Conservation (phyloP, 495 filamentous ascomycete species). For the Lentithecium fluviatile region DNA sequence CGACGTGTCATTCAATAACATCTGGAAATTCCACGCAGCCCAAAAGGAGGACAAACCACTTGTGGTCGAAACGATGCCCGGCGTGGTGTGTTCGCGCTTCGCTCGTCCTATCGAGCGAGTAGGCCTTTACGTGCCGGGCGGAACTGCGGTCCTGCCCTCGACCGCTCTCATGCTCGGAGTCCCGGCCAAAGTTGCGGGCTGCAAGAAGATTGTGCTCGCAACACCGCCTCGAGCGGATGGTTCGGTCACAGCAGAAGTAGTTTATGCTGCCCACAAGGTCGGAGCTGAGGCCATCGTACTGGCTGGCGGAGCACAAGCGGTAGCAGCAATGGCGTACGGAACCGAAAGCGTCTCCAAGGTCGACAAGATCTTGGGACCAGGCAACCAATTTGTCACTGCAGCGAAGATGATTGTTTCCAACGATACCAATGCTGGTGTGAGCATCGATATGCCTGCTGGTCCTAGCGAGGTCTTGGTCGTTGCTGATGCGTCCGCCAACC, state of each 20-base stretch:
- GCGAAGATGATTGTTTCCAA: constrained; percentile 97
- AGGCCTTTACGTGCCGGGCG: constrained; percentile 91
- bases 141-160: constrained; percentile 91
- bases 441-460: constrained; percentile 98
- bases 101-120: constrained; percentile 89
- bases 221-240: constrained; percentile 89
- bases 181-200: constrained; percentile 96
- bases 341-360: constrained; percentile 87
- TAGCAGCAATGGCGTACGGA: constrained; percentile 83
- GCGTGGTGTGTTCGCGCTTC: constrained; percentile 91
- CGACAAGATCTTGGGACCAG: constrained; percentile 96
- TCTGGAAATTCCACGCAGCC: constrained; percentile 86
- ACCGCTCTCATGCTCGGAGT: constrained; percentile 98
- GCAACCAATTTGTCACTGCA: constrained; percentile 97
- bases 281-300: constrained; percentile 93
- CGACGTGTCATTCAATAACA: constrained; percentile 89
- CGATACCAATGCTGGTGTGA: constrained; percentile 89
- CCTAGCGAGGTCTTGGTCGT: constrained; percentile 95
- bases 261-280: constrained; percentile 96
- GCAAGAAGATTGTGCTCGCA: constrained; percentile 88
- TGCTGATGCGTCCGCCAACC: constrained; percentile 86
- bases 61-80: constrained; percentile 93
- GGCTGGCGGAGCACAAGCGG: constrained; percentile 93
- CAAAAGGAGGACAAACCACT: constrained; percentile 79
- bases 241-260: constrained; percentile 90